Evolutionary conservation across 148 eudicot species (phyloP), one percentile per base, ranked within the genome.

Genomic region (Limonium bicolor): DNA sequence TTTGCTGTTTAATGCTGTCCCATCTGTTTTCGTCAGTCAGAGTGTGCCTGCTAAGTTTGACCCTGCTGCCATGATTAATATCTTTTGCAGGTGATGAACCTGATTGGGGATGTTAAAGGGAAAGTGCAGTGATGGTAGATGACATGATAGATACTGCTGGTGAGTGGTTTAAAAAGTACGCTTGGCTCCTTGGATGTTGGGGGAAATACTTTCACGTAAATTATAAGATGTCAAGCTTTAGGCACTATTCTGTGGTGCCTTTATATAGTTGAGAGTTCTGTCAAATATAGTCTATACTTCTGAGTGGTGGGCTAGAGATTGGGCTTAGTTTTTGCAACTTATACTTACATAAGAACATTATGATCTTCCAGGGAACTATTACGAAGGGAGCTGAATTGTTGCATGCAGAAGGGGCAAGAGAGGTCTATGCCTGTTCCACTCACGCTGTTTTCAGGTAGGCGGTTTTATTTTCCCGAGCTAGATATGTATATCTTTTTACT

Each of bases 101-200:
- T 86, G 64, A 86, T 86, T 57, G 96, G 96, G 45, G 96, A 86
- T 65, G 96, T 86, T n/a, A 82, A 67, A 65, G 96, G 96, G 39
- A 86, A 86, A 63, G 96, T 27, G 96, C 96, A 21, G 86, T 86
- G 24, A 78, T 86, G 96, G 76, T 86, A 53, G 96, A 86, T 67
- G 96, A 86, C 62, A 86, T 86, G 96, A 86, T 86, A 62, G 96
- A 86, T 63, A 86, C 96, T 34, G 96, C 96, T 54, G 96, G 96
- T 86, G 47, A 69, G 74, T 40, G 36, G 18, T 38, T 4, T 17
- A 25, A n/a, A n/a, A n/a, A n/a, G n/a, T n/a, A n/a, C n/a, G n/a
- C n/a, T n/a, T n/a, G n/a, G n/a, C n/a, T n/a, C n/a, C n/a, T n/a
- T n/a, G n/a, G n/a, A n/a, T n/a, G n/a, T n/a, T n/a, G n/a, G n/a